Base-by-base conservation (phyloP, 2,329 filamentous ascomycete species). In the Aspergillus sp. region DNA sequence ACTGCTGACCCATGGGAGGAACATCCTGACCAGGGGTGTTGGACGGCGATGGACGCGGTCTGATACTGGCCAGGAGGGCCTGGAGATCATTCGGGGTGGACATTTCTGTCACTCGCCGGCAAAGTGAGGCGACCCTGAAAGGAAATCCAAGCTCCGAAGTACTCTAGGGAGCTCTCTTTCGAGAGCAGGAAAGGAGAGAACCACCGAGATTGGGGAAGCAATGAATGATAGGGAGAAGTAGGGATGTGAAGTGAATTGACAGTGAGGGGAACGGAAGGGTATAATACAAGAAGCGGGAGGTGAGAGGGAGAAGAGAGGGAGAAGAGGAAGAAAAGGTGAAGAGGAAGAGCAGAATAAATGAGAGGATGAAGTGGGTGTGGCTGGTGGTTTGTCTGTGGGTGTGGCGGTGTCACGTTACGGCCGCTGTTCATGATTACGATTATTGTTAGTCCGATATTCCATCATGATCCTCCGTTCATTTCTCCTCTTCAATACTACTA, bases 71-170 rank as follows among this genome's bases (percentile, higher is more conserved):
- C 62, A 78, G 67, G 32, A 78, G 70, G 63, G 75, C 72, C 64
- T 76, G 74, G 52, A 78, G 64, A 67, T 78, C 73, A 54, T 69
- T 72, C 53, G 71, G 71, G 64, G 71, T 72, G 57, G 75, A 76
- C 75, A 77, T 77, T 74, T 72, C 73, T 73, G 71, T 65, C 70
- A 58, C 66, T 64, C 66, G 64, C 65, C 65, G 54, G 49, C 49
- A 25, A 50, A 55, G 46, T 52, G 52, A 61, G 62, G 59, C 64
- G 64, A 67, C 65, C 63, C 63, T 61, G 58, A 64, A 61, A 58
- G 50, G 55, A 58, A 58, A 55, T 56, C 56, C 60, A 62, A 68
- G 62, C 63, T 65, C 55, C 42, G 41, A 48, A 45, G 43, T 62
- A 58, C 59, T 64, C 56, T 61, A 51, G 42, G 25, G 45, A 66